Base-by-base conservation (phyloP, 2,329 filamentous ascomycete genomes). In the Phyllosticta ampelicida region DNA sequence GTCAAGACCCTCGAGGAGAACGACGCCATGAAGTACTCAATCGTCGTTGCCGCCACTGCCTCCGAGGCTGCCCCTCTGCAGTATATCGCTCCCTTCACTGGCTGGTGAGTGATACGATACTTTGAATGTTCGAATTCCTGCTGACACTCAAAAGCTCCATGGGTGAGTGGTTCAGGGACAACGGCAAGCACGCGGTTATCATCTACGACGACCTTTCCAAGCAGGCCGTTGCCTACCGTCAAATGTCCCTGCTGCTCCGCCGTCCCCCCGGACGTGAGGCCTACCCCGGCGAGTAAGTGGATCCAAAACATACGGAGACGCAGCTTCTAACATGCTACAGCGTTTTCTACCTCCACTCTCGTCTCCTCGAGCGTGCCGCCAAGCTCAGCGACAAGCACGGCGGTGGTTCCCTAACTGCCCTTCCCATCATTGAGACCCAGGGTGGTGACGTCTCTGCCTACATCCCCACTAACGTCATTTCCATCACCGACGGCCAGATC, bases 401-500 rank as follows among this genome's bases (percentile, higher is more conserved):
- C 73, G 90, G 89, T 79, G 94, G 94, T 75, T 97, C 92, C 69
- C 84, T 97, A 78, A 99, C 94, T 78, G 92, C 94, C 66, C 87
- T 99, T 63, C 94, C 94, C 74, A 76, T 97, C 78, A 97, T 99
- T 75, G 94, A 99, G 85, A 99, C 94, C 75, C 94, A 97, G 84
- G 94, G 94, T 85, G 94, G 94, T 89, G 94, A 99, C 80, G 94
- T 99, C 73, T 97, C 94, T 70, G 94, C 94, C 70, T 99, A 97
- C 80, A 97, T 99, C 85, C 94, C 94, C 71, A 99, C 94, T 80
- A 99, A 97, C 84, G 94, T 97, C 80, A 99, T 99, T 85, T 97
- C 92, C 77, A 99, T 99, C 75, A 99, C 94, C 70, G 94, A 97
- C 73, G 94, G 94, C 65, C 94, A 99, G 82, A 97, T 99, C 79